Evolutionary conservation across 83 land plant genomes (phyloP).

Genomic region (Thuja plicata): DNA sequence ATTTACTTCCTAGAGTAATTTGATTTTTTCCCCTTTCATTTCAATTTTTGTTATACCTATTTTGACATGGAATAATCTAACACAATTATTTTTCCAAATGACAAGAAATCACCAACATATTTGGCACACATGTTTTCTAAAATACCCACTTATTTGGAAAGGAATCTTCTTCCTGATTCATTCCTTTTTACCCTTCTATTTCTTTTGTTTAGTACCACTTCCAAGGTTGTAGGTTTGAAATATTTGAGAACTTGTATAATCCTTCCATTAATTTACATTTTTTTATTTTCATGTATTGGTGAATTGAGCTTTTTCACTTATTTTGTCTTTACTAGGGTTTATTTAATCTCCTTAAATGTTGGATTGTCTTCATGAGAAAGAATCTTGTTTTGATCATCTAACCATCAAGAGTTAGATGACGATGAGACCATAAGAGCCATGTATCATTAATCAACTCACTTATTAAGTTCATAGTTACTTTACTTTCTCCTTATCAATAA

Average conservation of each 20-base stretch:
- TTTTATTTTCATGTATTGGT: not conserved
- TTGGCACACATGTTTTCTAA: not conserved
- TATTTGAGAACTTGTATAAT: too few species aligned
- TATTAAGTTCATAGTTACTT: too few species aligned
- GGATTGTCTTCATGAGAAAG: too few species aligned
- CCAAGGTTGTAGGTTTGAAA: not conserved
- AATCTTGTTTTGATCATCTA: too few species aligned
- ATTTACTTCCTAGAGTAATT: too few species aligned
- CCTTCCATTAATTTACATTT: not conserved
- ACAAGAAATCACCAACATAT: not conserved
- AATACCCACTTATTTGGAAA: not conserved
- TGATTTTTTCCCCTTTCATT: not conserved
- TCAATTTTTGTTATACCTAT: not conserved
- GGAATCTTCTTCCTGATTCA: not conserved
- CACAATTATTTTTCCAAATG: not conserved
- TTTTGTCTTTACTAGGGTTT: not conserved
- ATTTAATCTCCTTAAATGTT: too few species aligned
- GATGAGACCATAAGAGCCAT: too few species aligned
- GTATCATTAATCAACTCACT: too few species aligned
- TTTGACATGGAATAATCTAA: not conserved
- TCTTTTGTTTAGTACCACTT: not conserved
- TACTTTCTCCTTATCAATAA: too few species aligned
- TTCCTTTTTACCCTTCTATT: not conserved
- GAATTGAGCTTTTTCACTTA: not conserved
- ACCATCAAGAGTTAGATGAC: too few species aligned